These are phyloP conservation scores for Trypanosoma mega DNA, from an alignment of 208 protist species.

Conservation along the genomic window DNA sequence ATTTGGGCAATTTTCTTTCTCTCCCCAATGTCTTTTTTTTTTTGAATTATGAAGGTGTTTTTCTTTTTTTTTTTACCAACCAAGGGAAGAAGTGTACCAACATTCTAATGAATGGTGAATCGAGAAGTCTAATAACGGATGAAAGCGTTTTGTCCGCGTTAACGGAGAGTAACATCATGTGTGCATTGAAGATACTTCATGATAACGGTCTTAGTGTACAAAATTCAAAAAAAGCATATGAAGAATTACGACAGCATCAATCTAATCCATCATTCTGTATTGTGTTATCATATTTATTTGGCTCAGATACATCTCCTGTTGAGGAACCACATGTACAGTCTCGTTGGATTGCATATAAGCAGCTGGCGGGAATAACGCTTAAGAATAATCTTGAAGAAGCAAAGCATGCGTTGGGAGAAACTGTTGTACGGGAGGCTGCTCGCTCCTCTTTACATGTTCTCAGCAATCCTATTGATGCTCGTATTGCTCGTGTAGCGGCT, in stretches of 20 bases:
- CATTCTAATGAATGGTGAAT: too few relatives aligned
- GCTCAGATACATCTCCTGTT: constrained; percentile 49
- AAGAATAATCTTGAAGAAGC: constrained; percentile 82
- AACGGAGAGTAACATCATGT: too few relatives aligned
- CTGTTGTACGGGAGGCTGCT: constrained; percentile 68
- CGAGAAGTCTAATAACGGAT: too few relatives aligned
- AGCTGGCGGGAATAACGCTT: constrained; percentile 77
- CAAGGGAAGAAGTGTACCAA: too few relatives aligned
- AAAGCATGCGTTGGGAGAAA: constrained; percentile 66
- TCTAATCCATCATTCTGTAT: constrained; percentile 81
- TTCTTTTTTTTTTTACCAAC: too few relatives aligned
- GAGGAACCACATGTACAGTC: constrained; percentile 39
- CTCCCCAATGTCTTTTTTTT: too few relatives aligned
- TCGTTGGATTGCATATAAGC: constrained; percentile 67
- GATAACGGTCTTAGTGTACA: constrained; percentile 80
- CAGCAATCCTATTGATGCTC: constrained; percentile 44
- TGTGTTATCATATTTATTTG: constrained; percentile 67
- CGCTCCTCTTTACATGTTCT: constrained; percentile 54
- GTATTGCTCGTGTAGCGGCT: constrained; percentile 67
- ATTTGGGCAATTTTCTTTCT: too few relatives aligned
- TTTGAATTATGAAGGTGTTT: too few relatives aligned
- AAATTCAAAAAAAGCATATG: constrained; percentile 83
- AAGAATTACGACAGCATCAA: constrained; percentile 75
- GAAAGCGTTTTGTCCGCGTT: too few relatives aligned
- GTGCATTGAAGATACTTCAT: constrained; percentile 74